These are phyloP conservation scores for Omphalotus guepiniiformis DNA, from an alignment of 768 basidiomycete species.

Conservation along the genomic window DNA sequence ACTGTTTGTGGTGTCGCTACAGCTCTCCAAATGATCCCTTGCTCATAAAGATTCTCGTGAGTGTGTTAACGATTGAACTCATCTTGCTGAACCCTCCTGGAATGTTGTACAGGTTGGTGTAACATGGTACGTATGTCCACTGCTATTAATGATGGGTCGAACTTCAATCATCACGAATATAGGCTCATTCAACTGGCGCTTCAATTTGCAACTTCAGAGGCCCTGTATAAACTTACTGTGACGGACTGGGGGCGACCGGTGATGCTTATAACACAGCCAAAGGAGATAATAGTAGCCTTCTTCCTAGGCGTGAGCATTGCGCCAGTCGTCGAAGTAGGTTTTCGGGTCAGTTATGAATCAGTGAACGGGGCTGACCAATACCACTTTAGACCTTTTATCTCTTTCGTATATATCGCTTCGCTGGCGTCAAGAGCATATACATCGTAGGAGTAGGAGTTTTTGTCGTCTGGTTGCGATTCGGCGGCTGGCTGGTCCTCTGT, in stretches of 20 bases:
- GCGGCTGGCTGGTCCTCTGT: background rate
- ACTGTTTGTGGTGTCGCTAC: background rate
- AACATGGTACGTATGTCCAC: background rate
- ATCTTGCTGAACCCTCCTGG: background rate
- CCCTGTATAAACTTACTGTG: background rate
- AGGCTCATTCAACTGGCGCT: background rate
- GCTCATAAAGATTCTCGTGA: background rate
- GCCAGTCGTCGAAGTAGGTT: background rate
- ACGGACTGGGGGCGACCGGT: background rate
- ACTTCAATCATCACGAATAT: background rate
- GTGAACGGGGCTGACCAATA: background rate
- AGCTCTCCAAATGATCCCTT: background rate
- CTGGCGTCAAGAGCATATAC: background rate
- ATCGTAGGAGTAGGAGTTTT: background rate
- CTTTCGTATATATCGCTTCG: background rate
- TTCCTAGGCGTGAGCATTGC: background rate
- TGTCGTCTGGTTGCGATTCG: background rate
- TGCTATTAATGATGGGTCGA: background rate
- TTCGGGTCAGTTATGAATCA: background rate
- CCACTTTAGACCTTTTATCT: background rate
- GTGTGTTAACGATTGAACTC: background rate
- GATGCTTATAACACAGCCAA: background rate
- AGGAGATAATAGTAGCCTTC: background rate
- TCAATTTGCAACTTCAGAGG: background rate
- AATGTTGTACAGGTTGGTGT: background rate